A percentile compares a stretch with the other conserved stretches of the same genome.
phyloP scores from a whole-genome alignment of 345 rosid species.

The Eucalyptus fibrosa region DNA sequence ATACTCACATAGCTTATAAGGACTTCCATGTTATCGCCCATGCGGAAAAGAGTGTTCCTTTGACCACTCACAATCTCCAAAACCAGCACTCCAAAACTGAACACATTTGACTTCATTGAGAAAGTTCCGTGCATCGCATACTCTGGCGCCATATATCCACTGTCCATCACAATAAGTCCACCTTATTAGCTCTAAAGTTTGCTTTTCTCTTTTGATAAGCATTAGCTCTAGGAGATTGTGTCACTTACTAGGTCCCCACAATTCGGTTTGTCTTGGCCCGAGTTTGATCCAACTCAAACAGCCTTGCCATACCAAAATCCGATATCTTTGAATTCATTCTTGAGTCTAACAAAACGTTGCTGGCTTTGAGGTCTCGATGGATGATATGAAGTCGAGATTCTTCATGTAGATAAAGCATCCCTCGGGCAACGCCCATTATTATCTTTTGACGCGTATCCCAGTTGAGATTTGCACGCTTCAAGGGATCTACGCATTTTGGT shows the following conservation, averaged over 20 bases:
- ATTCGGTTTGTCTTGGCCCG: slow-evolving; percentile 10
- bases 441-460: slow-evolving; percentile 20
- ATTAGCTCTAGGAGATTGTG: not conserved
- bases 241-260: slow-evolving; percentile 27
- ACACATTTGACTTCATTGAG: slow-evolving; percentile 43
- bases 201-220: not conserved
- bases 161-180: not conserved
- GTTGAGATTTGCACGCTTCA: not conserved
- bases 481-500: not conserved
- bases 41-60: slow-evolving; percentile 2
- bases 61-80: slow-evolving; percentile 37
- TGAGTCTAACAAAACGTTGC: slow-evolving; percentile 24
- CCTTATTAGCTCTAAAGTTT: not conserved
- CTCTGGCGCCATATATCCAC: slow-evolving; percentile 41
- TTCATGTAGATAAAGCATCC: slow-evolving; percentile 37
- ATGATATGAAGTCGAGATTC: slow-evolving; percentile 26
- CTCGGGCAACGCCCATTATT: slow-evolving; percentile 20
- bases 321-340: slow-evolving; percentile 28
- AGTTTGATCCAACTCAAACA: slow-evolving; percentile 20
- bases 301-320: slow-evolving; percentile 41
- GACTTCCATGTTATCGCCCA: not conserved
- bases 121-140: slow-evolving; percentile 31
- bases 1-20: slow-evolving; percentile 21
- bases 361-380: slow-evolving; percentile 31
- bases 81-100: slow-evolving; percentile 37